Evolutionary conservation across 305 asterid species (phyloP).

Genomic region (Fraxinus sp.): DNA sequence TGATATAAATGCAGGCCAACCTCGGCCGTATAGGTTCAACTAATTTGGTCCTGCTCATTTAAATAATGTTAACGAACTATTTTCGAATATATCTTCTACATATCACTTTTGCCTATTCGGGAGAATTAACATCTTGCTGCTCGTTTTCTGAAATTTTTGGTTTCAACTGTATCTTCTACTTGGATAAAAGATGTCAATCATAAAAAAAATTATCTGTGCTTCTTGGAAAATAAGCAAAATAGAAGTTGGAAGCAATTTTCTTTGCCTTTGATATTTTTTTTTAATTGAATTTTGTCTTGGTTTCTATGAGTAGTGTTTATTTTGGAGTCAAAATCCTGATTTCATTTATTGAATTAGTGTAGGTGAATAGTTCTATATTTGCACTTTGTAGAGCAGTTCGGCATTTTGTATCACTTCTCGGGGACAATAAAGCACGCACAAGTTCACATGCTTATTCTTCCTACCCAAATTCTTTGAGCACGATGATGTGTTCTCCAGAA

Average conservation of each 20-base stretch:
- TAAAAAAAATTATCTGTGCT: conserved; percentile 7
- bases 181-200: not conserved
- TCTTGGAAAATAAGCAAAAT: conserved; percentile 17
- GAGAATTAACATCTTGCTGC: conserved; percentile 12
- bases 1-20: not conserved
- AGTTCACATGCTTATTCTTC: conserved; percentile 32
- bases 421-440: conserved; percentile 34
- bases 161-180: conserved; percentile 14
- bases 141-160: conserved; percentile 9
- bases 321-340: conserved; percentile 26
- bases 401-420: conserved; percentile 36
- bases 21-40: not conserved
- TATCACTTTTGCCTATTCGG: conserved; percentile 9
- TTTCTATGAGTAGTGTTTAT: conserved; percentile 11
- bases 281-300: conserved; percentile 11
- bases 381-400: conserved; percentile 77
- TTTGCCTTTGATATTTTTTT: conserved; percentile 21
- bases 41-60: not conserved
- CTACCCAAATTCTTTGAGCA: conserved; percentile 53
- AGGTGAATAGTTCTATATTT: conserved; percentile 70
- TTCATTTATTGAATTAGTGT: conserved; percentile 34
- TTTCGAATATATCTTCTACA: not conserved
- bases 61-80: not conserved
- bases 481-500: conserved; percentile 57
- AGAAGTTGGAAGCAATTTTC: conserved; percentile 12